Base-by-base conservation (phyloP, 192 early-diverging fungal genomes). In the Entophlyctis luteolus region DNA sequence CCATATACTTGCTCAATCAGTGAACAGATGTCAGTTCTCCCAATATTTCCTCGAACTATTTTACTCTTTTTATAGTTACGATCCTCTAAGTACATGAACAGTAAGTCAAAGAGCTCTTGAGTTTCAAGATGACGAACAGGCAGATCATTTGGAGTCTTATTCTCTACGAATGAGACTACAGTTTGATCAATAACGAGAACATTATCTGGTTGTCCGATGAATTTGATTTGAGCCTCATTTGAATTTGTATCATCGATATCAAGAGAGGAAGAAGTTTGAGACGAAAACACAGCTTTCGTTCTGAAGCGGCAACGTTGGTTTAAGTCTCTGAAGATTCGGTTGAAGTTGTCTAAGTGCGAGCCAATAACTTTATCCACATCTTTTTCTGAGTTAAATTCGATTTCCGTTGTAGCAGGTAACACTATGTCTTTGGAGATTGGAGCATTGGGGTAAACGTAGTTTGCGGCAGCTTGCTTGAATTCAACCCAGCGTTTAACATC, bases 1-100 rank as follows among this genome's bases (percentile, higher is more conserved):
- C 59, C 59, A 20, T 62, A 62, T 16, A 62, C 59, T 62, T 62
- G 59, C 8, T 62, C 32, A 54, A 62, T 62, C 50, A 62, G 35
- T 52, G 49, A 48, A 20, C 20, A 54, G 20, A 62, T 39, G 5
- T 62, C 59, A 42, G 23, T 62, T 48, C 59, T 48, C 20, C 47
- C 47, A 55, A 62, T 4, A 5, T 49, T 54, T 20, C 3, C 10
- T 5, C 59, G 59, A 23, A 6, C 32, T 55, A 3, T 62, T 18
- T 55, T n/a, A 27, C 34, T 62, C 50, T 62, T 48, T 6, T 62
- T 4, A 4, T 62, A 54, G 34, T 34, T 8, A 25, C 49, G 34
- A 23, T 62, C 59, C 50, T 62, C 47, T 20, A 3, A 32, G 45
- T 62, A 62, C 59, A 62, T 62, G 25, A 33, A 5, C 2, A 62